Base-by-base conservation (phyloP, 2,329 filamentous ascomycete genomes). In the Aspergillus intermedius region DNA sequence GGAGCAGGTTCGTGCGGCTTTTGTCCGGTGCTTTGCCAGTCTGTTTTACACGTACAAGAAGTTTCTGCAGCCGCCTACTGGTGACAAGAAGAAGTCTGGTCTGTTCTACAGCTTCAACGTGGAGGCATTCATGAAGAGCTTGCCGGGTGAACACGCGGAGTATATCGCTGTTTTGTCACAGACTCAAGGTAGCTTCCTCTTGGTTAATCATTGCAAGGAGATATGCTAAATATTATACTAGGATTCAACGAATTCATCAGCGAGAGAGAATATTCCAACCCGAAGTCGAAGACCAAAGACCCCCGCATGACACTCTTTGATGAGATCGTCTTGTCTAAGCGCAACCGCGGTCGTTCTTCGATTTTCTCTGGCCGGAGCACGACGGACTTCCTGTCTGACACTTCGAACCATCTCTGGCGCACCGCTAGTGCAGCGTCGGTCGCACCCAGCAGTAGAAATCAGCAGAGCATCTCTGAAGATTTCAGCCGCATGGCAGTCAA, bases 11-110 rank as follows among this genome's bases (percentile, higher is more conserved):
- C 79, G 82, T 15, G 82, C 83, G 13, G 83, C 82, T 0, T 86
- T 86, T 60, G 82, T 84, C 28, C 75, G 83, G 59, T 85, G 81
- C 66, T 85, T 86, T 57, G 82, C 83, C 28, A 84, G 81, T 57
- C 69, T 86, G 49, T 75, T 86, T 54, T 86, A 85, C 66, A 86
- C 83, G 0, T 86, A 86, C 61, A 79, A 83, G 48, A 79, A 80
- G 56, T 84, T 77, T 60, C 72, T 86, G 51, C 65, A 75, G 19
- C 78, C 81, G 4, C 77, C 83, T 13, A 76, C 70, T 8, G 76
- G 78, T 21, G 80, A 83, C 45, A 78, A 81, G 55, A 82, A 80
- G 63, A 84, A 83, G 60, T 72, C 77, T 9, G 82, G 82, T 2
- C 67, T 84, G 63, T 68, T 78, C 21, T 84, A 84, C 58, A 74